These are phyloP conservation scores for Xylaria sp. DNA, from an alignment of 2,329 filamentous ascomycete genomes.

Conservation along the genomic window DNA sequence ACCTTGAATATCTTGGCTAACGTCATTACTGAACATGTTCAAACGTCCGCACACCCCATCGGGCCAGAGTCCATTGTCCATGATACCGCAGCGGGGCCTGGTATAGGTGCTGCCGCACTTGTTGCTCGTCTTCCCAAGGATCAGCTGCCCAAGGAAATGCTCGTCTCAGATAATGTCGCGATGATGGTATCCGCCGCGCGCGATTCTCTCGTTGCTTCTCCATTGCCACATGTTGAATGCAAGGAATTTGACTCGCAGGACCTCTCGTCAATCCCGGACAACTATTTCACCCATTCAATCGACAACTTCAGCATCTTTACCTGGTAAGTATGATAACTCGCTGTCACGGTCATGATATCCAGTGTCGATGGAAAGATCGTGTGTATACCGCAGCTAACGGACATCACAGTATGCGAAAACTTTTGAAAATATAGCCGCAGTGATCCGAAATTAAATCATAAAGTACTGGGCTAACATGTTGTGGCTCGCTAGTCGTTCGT, in stretches of 20 bases:
- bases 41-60: constrained; percentile 45
- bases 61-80: constrained; percentile 47
- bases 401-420: too few relatives aligned
- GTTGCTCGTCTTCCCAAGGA: constrained; percentile 43
- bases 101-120: constrained; percentile 46
- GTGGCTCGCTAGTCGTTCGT: too few relatives aligned
- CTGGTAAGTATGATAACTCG: too few relatives aligned
- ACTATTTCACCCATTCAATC: constrained; percentile 45
- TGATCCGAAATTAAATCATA: too few relatives aligned
- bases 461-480: too few relatives aligned
- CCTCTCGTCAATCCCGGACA: constrained; percentile 41
- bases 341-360: too few relatives aligned
- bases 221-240: constrained; percentile 44
- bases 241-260: constrained; percentile 46
- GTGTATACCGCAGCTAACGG: too few relatives aligned
- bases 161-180: constrained; percentile 46
- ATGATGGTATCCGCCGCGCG: constrained; percentile 48
- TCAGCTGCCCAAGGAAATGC: constrained; percentile 45
- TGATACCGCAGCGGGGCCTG: constrained; percentile 50
- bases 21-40: constrained; percentile 44
- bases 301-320: constrained; percentile 47
- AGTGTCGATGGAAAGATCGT: too few relatives aligned
- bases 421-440: too few relatives aligned
- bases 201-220: constrained; percentile 45
- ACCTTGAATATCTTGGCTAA: constrained; percentile 47